Conservation (phyloP, 257 asterid species). For the Craterostigma plantagineum region DNA sequence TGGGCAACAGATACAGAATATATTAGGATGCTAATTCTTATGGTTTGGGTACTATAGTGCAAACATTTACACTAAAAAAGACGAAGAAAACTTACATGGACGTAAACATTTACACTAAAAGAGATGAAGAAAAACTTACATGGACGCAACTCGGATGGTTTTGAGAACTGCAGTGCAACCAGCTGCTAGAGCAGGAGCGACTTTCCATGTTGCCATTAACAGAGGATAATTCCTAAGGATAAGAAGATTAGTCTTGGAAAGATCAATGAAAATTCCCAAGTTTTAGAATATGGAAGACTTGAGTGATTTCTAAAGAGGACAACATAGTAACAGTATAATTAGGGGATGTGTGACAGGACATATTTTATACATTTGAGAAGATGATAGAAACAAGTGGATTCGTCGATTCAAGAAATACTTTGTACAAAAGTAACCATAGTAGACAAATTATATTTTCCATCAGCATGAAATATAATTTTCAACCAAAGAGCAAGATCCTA, state of each 20-base stretch:
- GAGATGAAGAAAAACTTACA: neutral
- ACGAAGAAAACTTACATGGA: no score
- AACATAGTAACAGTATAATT: no score
- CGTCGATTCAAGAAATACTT: no score
- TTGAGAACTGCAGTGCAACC: conserved; percentile 91
- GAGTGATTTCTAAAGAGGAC: no score
- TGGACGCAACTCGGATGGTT: conserved; percentile 60
- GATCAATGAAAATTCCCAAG: conserved; percentile 5
- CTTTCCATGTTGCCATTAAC: conserved; percentile 98
- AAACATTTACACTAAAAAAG: no score
- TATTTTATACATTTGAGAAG: no score
- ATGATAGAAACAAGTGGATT: no score
- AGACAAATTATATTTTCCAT: conserved; percentile 2
- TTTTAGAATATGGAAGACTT: no score
- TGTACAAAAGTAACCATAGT: no score
- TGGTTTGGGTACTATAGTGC: conserved; percentile 82
- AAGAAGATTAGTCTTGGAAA: conserved; percentile 5
- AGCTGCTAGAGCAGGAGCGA: conserved; percentile 97
- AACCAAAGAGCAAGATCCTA: conserved; percentile 16
- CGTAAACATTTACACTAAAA: conserved; percentile 26
- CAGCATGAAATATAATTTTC: conserved; percentile 6
- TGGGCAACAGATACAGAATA: conserved; percentile 4
- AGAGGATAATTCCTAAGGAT: conserved; percentile 75
- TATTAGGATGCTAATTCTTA: conserved; percentile 31
- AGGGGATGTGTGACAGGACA: no score